A percentile compares a stretch with the other conserved stretches of the same genome.
phyloP scores from a whole-genome alignment of 2,329 filamentous ascomycete genomes.

The Ophiostoma piceae region DNA sequence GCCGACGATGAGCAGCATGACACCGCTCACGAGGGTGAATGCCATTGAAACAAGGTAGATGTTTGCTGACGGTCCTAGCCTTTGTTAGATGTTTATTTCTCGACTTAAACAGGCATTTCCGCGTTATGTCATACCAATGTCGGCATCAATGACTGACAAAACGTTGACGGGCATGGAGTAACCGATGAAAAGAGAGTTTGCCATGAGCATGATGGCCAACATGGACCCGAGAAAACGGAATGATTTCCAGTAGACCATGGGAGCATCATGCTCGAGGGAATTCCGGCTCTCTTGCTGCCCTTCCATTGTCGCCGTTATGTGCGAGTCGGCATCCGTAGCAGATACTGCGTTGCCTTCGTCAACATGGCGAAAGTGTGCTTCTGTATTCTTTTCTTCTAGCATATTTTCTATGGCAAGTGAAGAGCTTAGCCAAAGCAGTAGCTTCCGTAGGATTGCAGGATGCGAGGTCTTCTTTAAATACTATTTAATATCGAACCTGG shows the following conservation, averaged over 20 bases:
- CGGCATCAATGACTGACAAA: not conserved
- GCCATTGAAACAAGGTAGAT: not conserved
- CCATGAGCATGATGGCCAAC: not conserved
- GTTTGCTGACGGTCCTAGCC: not conserved
- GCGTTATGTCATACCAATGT: not conserved
- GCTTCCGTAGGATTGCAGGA: not conserved
- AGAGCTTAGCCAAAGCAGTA: not conserved
- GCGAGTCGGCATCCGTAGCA: not conserved
- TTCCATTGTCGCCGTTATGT: not conserved
- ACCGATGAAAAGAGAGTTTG: not conserved
- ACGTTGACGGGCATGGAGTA: not conserved
- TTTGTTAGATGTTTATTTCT: not conserved
- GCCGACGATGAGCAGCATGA: too few species aligned
- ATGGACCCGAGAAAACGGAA: not conserved
- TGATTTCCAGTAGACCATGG: constrained; percentile 1
- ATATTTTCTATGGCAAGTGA: not conserved
- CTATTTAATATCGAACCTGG: too few species aligned
- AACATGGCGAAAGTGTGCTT: not conserved
- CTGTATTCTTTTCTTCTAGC: not conserved
- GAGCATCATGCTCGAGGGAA: not conserved
- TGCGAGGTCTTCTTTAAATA: too few species aligned
- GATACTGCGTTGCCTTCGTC: not conserved
- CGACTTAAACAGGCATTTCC: not conserved
- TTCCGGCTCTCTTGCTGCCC: not conserved
- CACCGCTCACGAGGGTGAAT: not conserved